These are phyloP conservation scores for Claviceps pusilla DNA, from an alignment of 2,329 filamentous ascomycete species.

Conservation along the genomic window DNA sequence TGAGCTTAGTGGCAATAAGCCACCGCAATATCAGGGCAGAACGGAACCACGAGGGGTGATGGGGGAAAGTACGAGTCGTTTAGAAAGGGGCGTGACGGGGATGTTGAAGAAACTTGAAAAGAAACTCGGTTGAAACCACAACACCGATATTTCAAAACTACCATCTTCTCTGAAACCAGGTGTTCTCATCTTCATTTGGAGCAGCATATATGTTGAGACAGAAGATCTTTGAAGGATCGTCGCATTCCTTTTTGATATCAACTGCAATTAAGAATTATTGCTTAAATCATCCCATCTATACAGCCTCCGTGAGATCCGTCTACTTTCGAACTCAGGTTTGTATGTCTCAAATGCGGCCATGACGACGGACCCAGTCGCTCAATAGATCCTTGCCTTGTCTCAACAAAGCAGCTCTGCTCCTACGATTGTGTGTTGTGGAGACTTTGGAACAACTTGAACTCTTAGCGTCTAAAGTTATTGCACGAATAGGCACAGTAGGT, in stretches of 20 bases:
- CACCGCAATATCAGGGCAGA: conserved; percentile 27
- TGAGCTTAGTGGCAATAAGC: conserved; percentile 26
- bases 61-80: conserved; percentile 47
- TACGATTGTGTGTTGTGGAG: neutral
- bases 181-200: neutral
- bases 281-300: neutral
- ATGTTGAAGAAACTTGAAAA: conserved; percentile 70
- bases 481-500: neutral
- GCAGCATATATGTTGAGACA: neutral
- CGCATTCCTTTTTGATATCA: neutral
- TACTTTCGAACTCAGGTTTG: neutral
- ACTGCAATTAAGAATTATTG: neutral
- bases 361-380: neutral
- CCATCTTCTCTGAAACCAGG: neutral
- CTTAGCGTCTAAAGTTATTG: no score
- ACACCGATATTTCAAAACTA: neutral
- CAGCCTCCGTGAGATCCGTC: neutral
- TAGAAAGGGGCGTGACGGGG: conserved; percentile 56
- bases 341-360: neutral
- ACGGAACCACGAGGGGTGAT: conserved; percentile 36
- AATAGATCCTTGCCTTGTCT: neutral
- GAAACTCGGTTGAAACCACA: conserved; percentile 39
- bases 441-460: no score
- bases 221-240: neutral
- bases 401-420: neutral